phyloP scores from a whole-genome alignment of 768 basidiomycete species.

The Rhizopogon vesiculosus region DNA sequence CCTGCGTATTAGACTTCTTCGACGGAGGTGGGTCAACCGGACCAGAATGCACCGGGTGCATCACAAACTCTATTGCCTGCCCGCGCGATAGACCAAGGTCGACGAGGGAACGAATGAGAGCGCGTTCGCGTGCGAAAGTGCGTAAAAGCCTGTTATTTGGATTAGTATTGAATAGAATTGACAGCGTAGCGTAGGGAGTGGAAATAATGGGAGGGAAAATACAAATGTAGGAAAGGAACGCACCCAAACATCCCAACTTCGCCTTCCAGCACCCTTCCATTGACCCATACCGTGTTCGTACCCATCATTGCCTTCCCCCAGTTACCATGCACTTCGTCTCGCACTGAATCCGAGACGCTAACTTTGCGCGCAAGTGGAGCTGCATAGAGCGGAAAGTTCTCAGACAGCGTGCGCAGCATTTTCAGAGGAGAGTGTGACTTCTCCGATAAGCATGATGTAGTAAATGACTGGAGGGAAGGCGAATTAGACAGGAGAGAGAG shows the following conservation, averaged over 20 bases:
- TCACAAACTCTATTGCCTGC: conserved; percentile 71
- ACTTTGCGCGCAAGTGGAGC: conserved; percentile 70
- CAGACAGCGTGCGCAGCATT: conserved; percentile 60
- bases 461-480: conserved; percentile 37
- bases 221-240: not conserved
- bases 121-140: conserved; percentile 69
- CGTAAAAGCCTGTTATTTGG: conserved; percentile 48
- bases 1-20: not conserved
- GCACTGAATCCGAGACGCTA: conserved; percentile 42
- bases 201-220: not conserved
- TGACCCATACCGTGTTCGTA: conserved; percentile 68
- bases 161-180: not conserved
- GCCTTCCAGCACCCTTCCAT: conserved; percentile 69
- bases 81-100: conserved; percentile 55
- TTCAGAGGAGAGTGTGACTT: conserved; percentile 10
- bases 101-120: conserved; percentile 52
- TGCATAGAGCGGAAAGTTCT: conserved; percentile 89
- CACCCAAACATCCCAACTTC: conserved; percentile 54
- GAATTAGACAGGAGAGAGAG: conserved; percentile 51
- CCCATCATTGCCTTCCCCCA: conserved; percentile 47
- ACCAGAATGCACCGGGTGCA: conserved; percentile 53
- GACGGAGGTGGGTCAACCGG: conserved; percentile 1
- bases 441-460: conserved; percentile 16
- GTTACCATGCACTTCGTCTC: conserved; percentile 54
- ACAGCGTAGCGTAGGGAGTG: not conserved